phyloP scores from a whole-genome alignment of 2,329 filamentous ascomycete genomes.

The Pseudogymnoascus sp. region DNA sequence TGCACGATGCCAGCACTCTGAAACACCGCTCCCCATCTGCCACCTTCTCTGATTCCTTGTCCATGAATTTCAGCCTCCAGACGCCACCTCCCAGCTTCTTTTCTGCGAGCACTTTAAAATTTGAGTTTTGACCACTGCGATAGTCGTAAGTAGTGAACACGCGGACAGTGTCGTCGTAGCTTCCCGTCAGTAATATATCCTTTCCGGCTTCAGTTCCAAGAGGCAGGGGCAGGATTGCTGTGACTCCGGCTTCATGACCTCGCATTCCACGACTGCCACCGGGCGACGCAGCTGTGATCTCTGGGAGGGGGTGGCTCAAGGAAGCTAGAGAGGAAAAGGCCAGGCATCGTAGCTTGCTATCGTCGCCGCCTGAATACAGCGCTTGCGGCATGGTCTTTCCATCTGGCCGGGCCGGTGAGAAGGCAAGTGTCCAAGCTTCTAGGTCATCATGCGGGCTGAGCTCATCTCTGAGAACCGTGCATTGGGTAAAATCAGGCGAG shows the following conservation, averaged over 20 bases:
- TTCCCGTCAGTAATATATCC: slow-evolving; percentile 68
- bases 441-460: slow-evolving; percentile 30
- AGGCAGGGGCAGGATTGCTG: slow-evolving; percentile 67
- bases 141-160: slow-evolving; percentile 47
- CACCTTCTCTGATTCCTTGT: slow-evolving; percentile 10
- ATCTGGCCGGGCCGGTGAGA: slow-evolving; percentile 33
- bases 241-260: slow-evolving; percentile 75
- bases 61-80: slow-evolving; percentile 68
- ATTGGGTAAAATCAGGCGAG: not conserved
- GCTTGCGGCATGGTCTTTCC: not conserved
- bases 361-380: slow-evolving; percentile 64
- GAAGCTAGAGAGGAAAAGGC: not conserved
- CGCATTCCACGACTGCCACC: slow-evolving; percentile 28
- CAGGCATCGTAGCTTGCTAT: slow-evolving; percentile 30
- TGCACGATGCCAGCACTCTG: slow-evolving; percentile 75
- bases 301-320: slow-evolving; percentile 4
- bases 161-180: slow-evolving; percentile 80
- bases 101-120: slow-evolving; percentile 49
- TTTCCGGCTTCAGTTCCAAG: slow-evolving; percentile 33
- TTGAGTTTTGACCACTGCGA: slow-evolving; percentile 29
- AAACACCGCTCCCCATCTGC: slow-evolving; percentile 24
- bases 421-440: slow-evolving; percentile 67
- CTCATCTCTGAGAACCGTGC: slow-evolving; percentile 14
- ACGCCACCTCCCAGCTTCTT: slow-evolving; percentile 67
- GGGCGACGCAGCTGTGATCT: slow-evolving; percentile 1